Base-by-base conservation (phyloP, 1,284 basidiomycete genomes). In the Pisolithus thermaeus region DNA sequence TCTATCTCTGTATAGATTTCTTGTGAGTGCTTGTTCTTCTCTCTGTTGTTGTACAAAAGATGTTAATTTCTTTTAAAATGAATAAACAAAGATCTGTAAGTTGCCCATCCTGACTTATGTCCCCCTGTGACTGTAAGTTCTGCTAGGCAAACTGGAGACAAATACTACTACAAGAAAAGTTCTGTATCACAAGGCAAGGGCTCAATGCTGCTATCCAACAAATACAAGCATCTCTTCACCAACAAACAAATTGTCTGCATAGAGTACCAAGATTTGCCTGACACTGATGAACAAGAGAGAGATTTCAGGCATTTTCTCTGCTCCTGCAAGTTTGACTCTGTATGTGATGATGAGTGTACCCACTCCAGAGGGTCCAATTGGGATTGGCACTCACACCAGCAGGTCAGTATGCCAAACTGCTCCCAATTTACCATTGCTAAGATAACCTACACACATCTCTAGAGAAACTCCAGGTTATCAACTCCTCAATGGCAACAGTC, bases 301-400 rank as follows among this genome's bases (percentile, higher is more conserved):
- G 89, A n/a, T 90, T 89, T 69, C 81, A 85, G 67, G 83, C 81
- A 54, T 43, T 70, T 45, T 20, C 9, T 35, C 22, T 28, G 23
- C 4, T 22, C 7, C 3, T 46, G 35, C 6, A 28, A 18, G 3
- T 25, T 20, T 28, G n/a, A 32, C 36, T 43, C 2, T 23, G 3
- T 35, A 37, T 9, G 50, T 14, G 8, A 57, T 35, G 30, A 20
- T 41, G 16, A 27, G 46, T 22, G 7, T 35, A 11, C 12, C 30
- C 12, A 16, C 12, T 2, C 8, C 57, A 85, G 83, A 75, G 87
- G 41, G 87, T 90, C 3, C 87, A 90, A 68, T 71, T 89, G 2
- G 86, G 87, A 1, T 81, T 89, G 75, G 84, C 87, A 0, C 72
- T 89, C n/a, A 88, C 84, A 0, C 80, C 84, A 7, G 82, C 86